A percentile compares a stretch with the other conserved stretches of the same genome.
These are phyloP conservation scores for Noccaea caerulescens DNA, from an alignment of 345 rosid genomes.

Conservation along the genomic window DNA sequence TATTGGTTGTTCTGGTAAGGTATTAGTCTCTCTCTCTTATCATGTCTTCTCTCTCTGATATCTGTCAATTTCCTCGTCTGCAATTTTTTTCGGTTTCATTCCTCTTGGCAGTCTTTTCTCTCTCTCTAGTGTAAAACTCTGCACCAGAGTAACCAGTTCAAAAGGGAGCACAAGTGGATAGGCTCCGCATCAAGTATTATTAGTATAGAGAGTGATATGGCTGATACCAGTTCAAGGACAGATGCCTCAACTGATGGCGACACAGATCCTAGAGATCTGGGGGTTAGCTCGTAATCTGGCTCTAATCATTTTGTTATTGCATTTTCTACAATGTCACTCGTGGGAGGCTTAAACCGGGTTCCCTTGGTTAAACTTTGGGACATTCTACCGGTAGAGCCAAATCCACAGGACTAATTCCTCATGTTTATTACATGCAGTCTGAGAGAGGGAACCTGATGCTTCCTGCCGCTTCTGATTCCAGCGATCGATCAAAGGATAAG, in stretches of 20 bases:
- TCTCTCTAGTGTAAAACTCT: slow-evolving; percentile 24
- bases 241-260: slow-evolving; percentile 84
- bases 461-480: slow-evolving; percentile 71
- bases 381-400: slow-evolving; percentile 22
- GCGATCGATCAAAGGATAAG: slow-evolving; percentile 91
- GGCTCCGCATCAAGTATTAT: slow-evolving; percentile 53
- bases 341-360: slow-evolving; percentile 31
- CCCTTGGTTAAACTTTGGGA: slow-evolving; percentile 31
- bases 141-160: slow-evolving; percentile 37
- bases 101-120: slow-evolving; percentile 24
- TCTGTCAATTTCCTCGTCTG: not conserved
- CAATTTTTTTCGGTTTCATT: slow-evolving; percentile 3
- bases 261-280: slow-evolving; percentile 77
- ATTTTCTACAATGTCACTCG: slow-evolving; percentile 37
- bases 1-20: slow-evolving; percentile 33
- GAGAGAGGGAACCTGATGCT: slow-evolving; percentile 60
- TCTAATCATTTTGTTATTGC: slow-evolving; percentile 24
- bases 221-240: slow-evolving; percentile 86
- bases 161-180: slow-evolving; percentile 49
- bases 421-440: slow-evolving; percentile 54
- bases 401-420: slow-evolving; percentile 21
- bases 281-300: slow-evolving; percentile 56
- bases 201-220: slow-evolving; percentile 60
- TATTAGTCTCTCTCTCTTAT: slow-evolving; percentile 14
- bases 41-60: slow-evolving; percentile 8